Evolutionary conservation across 2,329 filamentous ascomycete genomes (phyloP).

Genomic region (Claviceps quebecensis): DNA sequence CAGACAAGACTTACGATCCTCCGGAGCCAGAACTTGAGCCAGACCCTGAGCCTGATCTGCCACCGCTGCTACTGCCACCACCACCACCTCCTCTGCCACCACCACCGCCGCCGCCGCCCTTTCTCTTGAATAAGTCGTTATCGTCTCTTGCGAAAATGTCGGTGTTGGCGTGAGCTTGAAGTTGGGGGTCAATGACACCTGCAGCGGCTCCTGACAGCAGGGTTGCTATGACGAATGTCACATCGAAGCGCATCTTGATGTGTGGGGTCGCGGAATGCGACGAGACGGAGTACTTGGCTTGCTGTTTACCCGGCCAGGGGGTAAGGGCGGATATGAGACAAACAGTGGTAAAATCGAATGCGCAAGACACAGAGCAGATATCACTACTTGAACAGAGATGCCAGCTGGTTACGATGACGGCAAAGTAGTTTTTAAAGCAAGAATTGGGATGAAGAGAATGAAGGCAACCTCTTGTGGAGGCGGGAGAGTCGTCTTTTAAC

Average conservation of each 20-base stretch:
- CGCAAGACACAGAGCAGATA: no score
- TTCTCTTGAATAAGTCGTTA: constrained; percentile 43
- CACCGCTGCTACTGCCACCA: constrained; percentile 11
- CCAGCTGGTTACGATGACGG: no score
- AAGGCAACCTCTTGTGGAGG: no score
- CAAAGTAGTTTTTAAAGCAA: no score
- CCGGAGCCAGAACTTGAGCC: constrained; percentile 6
- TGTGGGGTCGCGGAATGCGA: constrained; percentile 1
- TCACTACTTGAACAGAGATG: no score
- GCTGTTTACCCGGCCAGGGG: not conserved
- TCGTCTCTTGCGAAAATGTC: constrained; percentile 14
- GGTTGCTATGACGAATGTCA: constrained; percentile 3
- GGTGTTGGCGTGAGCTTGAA: constrained; percentile 10
- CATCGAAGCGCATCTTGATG: constrained; percentile 7
- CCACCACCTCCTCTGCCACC: constrained; percentile 30
- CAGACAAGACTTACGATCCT: constrained; percentile 6
- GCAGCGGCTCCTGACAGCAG: constrained; percentile 6
- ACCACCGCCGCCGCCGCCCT: constrained; percentile 40
- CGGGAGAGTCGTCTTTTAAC: not conserved
- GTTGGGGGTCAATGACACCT: constrained; percentile 7
- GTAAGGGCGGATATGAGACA: not conserved
- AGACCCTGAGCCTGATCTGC: constrained; percentile 7
- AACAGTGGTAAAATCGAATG: not conserved
- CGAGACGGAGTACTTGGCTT: not conserved
- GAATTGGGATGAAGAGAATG: no score